A percentile compares a stretch with the other conserved stretches of the same genome.
Evolutionary conservation across 2,329 filamentous ascomycete genomes (phyloP).

Genomic region (Cytospora schulzeri): DNA sequence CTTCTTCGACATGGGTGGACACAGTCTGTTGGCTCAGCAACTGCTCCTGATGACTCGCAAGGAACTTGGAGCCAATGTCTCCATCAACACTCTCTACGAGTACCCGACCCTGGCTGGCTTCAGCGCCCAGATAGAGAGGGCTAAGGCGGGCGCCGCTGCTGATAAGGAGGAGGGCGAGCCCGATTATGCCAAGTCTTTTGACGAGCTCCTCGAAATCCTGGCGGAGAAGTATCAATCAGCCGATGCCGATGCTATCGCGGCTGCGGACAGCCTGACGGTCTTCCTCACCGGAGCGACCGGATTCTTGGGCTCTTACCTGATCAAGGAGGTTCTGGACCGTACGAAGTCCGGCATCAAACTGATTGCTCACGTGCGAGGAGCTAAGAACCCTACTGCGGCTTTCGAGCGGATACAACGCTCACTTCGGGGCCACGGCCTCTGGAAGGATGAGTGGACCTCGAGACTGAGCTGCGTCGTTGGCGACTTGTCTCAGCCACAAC

Average conservation of each 20-base stretch:
- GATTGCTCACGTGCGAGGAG: constrained; percentile 72
- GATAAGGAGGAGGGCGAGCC: constrained; percentile 51
- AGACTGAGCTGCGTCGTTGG: constrained; percentile 71
- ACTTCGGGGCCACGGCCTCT: constrained; percentile 77
- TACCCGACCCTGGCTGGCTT: constrained; percentile 56
- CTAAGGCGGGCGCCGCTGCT: constrained; percentile 19
- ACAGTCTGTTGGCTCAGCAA: constrained; percentile 79
- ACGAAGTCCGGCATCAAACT: constrained; percentile 58
- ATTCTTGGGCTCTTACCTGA: constrained; percentile 81
- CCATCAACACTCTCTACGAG: constrained; percentile 71
- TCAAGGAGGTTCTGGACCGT: constrained; percentile 72
- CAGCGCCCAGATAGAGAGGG: constrained; percentile 52
- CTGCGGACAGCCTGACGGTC: constrained; percentile 53
- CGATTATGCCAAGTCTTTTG: constrained; percentile 53
- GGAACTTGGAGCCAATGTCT: constrained; percentile 52
- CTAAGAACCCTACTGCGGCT: constrained; percentile 61
- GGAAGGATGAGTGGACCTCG: constrained; percentile 66
- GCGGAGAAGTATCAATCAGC: constrained; percentile 37
- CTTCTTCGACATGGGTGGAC: constrained; percentile 82
- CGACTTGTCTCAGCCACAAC: constrained; percentile 70
- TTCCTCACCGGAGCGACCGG: constrained; percentile 90
- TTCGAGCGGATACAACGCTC: constrained; percentile 67
- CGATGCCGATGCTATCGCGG: constrained; percentile 32
- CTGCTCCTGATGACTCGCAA: constrained; percentile 69
- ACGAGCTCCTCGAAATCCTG: constrained; percentile 46